Percentiles rank a stretch among this genome's conserved stretches.
Conservation (phyloP, 2,329 filamentous ascomycete species). For the Penicillium digitatum region DNA sequence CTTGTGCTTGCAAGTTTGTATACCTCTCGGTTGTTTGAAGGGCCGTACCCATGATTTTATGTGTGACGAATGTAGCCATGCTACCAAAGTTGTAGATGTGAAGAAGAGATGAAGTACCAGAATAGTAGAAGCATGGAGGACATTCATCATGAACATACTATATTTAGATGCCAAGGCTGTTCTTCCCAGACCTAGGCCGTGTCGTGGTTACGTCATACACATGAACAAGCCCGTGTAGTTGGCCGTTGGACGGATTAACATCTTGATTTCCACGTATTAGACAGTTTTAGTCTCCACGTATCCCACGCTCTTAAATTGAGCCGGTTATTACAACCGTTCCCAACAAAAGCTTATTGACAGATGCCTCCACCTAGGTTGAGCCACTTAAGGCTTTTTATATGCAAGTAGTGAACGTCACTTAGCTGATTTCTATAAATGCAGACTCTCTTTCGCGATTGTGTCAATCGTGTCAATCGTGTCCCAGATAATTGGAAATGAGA, state of each 20-base stretch:
- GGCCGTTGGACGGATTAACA: background rate
- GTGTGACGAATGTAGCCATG: constrained; percentile 2
- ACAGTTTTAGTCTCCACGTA: background rate
- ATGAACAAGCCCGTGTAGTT: background rate
- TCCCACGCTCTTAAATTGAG: background rate
- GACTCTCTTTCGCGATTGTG: background rate
- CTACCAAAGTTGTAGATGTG: background rate
- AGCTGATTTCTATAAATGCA: background rate
- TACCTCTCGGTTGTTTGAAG: constrained; percentile 2
- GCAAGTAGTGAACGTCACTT: background rate
- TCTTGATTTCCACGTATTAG: background rate
- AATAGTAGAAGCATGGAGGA: background rate
- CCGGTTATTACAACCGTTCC: background rate
- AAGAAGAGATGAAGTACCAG: background rate
- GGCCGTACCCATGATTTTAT: constrained; percentile 3
- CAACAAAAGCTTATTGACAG: background rate
- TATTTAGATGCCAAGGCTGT: background rate
- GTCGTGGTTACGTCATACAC: background rate
- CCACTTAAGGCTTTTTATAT: background rate
- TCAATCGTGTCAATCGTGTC: background rate
- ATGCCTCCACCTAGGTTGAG: too few relatives aligned
- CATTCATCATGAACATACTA: background rate
- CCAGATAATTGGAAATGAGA: background rate
- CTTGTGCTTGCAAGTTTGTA: background rate
- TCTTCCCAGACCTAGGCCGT: background rate